Evolutionary conservation across 345 rosid species (phyloP), one percentile per base, ranked within the genome.

Genomic region (Salix suchowensis): DNA sequence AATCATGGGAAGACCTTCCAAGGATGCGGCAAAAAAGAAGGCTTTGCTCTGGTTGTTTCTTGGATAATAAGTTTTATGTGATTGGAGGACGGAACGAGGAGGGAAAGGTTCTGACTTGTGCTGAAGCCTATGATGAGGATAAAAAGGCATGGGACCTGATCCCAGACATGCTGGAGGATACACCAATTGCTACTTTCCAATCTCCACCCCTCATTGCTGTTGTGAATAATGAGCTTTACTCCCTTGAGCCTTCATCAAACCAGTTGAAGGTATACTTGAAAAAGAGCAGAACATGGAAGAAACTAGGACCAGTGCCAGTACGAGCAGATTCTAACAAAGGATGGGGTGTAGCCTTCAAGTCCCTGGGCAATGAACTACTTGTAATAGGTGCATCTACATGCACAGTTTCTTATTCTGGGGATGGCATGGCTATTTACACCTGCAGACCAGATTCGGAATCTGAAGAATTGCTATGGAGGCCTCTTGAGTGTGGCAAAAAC

Each of bases 261-360:
- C 88, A 89, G 79, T 87, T 94, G 34, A 84, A 83, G 54, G 85
- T 92, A 68, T 94, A 92, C 71, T 66, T 87, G 62, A 87, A 88
- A 82, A 81, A 67, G 21, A 77, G 71, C 86, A 94, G 87, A 68
- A 72, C 84, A 39, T 94, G 98, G 98, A 92, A 84, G 83, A 88
- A 82, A 32, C 78, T 92, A 37, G 98, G 97, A 52, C 76, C 65
- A 10, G 97, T 88, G 34, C 98, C 98, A 0, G 94, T 94, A 50
- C 83, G 92, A 71, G 97, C 97, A 1, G 92, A 87, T 82, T 82
- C 86, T 60, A 82, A 78, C 75, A 79, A 75, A 76, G 98, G 98
- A 64, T 92, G 98, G 98, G 98, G 97, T 0, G 89, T 94, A 10
- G 98, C 98, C 7, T 94, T 94, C 86, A 94, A 90, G 88, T 91